Percentiles rank a stretch among this genome's conserved stretches.
Conservation (phyloP, 257 asterid genomes). For the Schizonepeta tenuifolia region DNA sequence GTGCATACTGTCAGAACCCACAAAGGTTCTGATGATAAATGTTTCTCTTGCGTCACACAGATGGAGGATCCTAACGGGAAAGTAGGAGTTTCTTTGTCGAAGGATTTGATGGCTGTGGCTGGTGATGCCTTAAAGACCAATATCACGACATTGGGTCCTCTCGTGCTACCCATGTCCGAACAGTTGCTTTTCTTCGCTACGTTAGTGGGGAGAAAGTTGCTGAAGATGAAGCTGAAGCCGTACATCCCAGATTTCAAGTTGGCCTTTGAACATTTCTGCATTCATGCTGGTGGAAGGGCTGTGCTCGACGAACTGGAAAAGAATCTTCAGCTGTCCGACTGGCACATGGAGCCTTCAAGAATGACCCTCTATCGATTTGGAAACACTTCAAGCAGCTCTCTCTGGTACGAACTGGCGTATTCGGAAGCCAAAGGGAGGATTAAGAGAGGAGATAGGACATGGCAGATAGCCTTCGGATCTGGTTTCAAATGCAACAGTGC, state of each 20-base stretch:
- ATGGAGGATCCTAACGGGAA: conserved; percentile 67
- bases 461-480: conserved; percentile 93
- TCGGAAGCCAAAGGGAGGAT: conserved; percentile 82
- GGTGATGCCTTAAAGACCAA: conserved; percentile 79
- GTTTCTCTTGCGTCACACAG: conserved; percentile 72
- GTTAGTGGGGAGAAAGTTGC: conserved; percentile 55
- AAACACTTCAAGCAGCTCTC: conserved; percentile 85
- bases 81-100: conserved; percentile 66
- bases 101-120: conserved; percentile 79
- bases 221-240: conserved; percentile 76
- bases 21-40: conserved; percentile 70
- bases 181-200: conserved; percentile 76
- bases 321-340: conserved; percentile 66
- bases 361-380: conserved; percentile 82
- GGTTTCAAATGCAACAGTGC: conserved; percentile 90
- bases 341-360: conserved; percentile 89
- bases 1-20: conserved; percentile 82
- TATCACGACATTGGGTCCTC: conserved; percentile 76
- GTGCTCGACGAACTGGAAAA: conserved; percentile 81
- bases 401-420: conserved; percentile 76
- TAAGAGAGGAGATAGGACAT: conserved; percentile 75
- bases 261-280: conserved; percentile 88
- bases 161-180: conserved; percentile 79
- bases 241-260: conserved; percentile 77
- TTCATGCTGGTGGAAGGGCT: conserved; percentile 90